Percentiles rank a stretch among this genome's conserved stretches.
Conservation (phyloP, 2,329 filamentous ascomycete species). For the Sporothrix euskadiensis region DNA sequence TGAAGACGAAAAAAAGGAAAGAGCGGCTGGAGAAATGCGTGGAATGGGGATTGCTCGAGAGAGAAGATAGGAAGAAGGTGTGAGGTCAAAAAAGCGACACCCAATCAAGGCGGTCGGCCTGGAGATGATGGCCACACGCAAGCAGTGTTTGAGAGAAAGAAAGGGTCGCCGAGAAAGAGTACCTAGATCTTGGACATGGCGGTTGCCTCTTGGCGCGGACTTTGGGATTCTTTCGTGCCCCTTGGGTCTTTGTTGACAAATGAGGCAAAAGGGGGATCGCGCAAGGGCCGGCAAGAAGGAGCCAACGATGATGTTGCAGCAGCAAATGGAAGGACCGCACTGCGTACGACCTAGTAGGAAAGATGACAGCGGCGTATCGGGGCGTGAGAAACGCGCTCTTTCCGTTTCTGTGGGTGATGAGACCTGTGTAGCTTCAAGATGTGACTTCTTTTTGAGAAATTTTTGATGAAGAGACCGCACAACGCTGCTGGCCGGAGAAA, state of each 20-base stretch:
- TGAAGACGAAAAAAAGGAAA: not conserved
- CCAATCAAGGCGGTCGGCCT: conserved; percentile 30
- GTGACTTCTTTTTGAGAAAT: not conserved
- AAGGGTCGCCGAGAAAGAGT: conserved; percentile 34
- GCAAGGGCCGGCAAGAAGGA: conserved; percentile 6
- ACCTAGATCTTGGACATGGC: conserved; percentile 37
- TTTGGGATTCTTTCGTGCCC: not conserved
- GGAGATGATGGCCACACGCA: conserved; percentile 18
- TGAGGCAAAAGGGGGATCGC: not conserved
- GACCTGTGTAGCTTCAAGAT: not conserved
- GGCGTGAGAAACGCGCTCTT: not conserved
- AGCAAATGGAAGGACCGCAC: not conserved
- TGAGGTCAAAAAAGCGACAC: not conserved
- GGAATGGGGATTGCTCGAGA: not conserved
- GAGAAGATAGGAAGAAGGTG: not conserved
- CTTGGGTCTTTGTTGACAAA: conserved; percentile 3
- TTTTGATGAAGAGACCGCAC: not conserved
- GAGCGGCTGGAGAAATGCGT: not conserved
- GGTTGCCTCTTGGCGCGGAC: conserved; percentile 32
- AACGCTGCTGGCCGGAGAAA: not conserved
- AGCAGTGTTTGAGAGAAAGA: conserved; percentile 20
- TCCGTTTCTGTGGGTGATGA: not conserved
- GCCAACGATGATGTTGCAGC: not conserved
- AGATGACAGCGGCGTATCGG: not conserved
- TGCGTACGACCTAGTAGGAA: not conserved